Conservation (phyloP, 352 stramenopile genomes). For the Pythium myriotylum region DNA sequence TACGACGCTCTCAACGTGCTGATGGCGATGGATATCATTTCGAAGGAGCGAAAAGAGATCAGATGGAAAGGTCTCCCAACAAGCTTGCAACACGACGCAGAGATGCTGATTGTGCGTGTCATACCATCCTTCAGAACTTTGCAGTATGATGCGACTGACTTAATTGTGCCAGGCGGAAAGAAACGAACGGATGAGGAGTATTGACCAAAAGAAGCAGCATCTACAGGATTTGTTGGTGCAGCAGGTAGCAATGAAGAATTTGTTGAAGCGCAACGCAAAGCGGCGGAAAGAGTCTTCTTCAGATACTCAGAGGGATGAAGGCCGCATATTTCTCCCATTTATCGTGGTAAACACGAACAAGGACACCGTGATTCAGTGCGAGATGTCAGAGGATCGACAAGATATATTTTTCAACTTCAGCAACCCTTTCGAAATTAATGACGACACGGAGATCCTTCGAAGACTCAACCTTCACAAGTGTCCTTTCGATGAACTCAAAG, state of each 20-base stretch:
- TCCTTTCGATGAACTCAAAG: constrained; percentile 60
- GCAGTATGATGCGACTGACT: too few relatives aligned
- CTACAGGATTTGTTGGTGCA: constrained; percentile 92
- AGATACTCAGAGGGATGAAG: constrained; percentile 60
- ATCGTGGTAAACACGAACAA: constrained; percentile 96
- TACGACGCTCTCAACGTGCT: constrained; percentile 98
- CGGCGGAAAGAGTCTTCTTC: constrained; percentile 54
- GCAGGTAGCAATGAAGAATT: constrained; percentile 95
- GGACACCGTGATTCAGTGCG: constrained; percentile 95
- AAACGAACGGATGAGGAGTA: constrained; percentile 76
- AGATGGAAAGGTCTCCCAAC: constrained; percentile 82
- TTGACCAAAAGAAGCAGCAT: constrained; percentile 90
- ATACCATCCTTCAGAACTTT: too few relatives aligned
- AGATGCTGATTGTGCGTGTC: constrained; percentile 79
- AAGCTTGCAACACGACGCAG: constrained; percentile 85
- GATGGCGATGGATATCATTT: constrained; percentile 98
- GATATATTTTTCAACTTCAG: constrained; percentile 98
- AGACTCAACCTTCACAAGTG: constrained; percentile 90
- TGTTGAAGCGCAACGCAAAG: constrained; percentile 88
- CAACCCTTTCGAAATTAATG: constrained; percentile 96
- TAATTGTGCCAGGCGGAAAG: constrained; percentile 77
- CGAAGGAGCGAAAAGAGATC: constrained; percentile 95
- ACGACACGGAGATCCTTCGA: constrained; percentile 97
- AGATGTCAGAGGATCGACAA: constrained; percentile 95
- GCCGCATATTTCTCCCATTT: constrained; percentile 94